These are phyloP conservation scores for Petunia hybrid DNA, from an alignment of 305 asterid species.

Conservation along the genomic window DNA sequence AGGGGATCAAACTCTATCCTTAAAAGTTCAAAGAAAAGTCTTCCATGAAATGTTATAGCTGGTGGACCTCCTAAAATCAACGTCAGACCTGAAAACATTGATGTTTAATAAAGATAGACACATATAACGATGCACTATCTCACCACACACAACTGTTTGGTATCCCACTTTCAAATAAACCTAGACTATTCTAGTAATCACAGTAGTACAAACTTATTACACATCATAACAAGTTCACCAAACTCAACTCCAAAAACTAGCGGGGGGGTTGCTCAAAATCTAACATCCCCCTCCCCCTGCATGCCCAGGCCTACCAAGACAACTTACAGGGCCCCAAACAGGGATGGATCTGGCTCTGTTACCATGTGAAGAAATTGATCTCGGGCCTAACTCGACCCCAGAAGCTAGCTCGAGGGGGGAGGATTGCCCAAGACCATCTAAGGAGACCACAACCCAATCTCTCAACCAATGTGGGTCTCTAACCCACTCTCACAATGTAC, in stretches of 20 bases:
- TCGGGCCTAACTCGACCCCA: too few relatives aligned
- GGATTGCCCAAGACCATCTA: too few relatives aligned
- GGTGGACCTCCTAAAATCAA: constrained; percentile 8
- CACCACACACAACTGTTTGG: constrained; percentile 4
- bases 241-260: too few relatives aligned
- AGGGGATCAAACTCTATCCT: constrained; percentile 8
- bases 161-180: constrained; percentile 5
- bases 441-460: too few relatives aligned
- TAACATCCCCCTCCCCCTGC: too few relatives aligned
- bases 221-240: constrained; percentile 5
- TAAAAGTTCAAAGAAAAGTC: constrained; percentile 12
- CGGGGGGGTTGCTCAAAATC: too few relatives aligned
- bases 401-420: too few relatives aligned
- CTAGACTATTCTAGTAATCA: constrained; percentile 9
- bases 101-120: neutral
- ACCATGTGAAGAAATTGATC: too few relatives aligned
- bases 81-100: neutral
- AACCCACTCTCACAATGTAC: neutral
- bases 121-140: neutral
- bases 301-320: too few relatives aligned
- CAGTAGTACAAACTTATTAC: constrained; percentile 24
- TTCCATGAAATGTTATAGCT: constrained; percentile 25
- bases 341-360: too few relatives aligned
- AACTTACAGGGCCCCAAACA: too few relatives aligned
- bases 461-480: too few relatives aligned